A percentile compares a stretch with the other conserved stretches of the same genome.
phyloP scores from a whole-genome alignment of 768 basidiomycete genomes.

The Lactarius tabidus region DNA sequence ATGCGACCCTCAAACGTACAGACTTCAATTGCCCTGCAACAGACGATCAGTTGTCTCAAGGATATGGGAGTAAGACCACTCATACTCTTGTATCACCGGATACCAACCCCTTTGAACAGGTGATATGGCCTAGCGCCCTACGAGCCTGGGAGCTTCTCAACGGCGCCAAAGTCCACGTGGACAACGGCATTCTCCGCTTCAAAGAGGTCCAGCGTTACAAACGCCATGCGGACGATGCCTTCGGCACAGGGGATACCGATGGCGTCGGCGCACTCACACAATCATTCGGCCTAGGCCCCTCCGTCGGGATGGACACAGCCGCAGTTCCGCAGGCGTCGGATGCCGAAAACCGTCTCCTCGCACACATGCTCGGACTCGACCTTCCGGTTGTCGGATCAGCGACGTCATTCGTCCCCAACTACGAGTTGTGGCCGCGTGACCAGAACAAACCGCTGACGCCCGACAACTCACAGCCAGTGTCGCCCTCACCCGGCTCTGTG shows the following conservation, averaged over 20 bases:
- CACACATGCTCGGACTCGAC: conserved; percentile 26
- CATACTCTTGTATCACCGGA: conserved; percentile 44
- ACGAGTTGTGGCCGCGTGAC: conserved; percentile 26
- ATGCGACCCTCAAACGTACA: conserved; percentile 68
- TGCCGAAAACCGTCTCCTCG: conserved; percentile 21
- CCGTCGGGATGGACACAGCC: neutral
- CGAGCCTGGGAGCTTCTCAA: conserved; percentile 25
- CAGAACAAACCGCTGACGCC: conserved; percentile 12
- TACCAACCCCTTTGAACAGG: conserved; percentile 58
- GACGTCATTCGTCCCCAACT: conserved; percentile 16
- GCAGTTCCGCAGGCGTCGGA: conserved; percentile 1
- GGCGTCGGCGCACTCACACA: neutral
- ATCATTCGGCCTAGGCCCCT: neutral
- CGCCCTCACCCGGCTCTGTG: conserved; percentile 21
- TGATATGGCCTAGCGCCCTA: conserved; percentile 33
- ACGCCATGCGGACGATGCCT: conserved; percentile 25
- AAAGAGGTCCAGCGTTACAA: conserved; percentile 14
- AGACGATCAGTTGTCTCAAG: conserved; percentile 58
- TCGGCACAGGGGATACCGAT: conserved; percentile 8
- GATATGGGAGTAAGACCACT: conserved; percentile 61
- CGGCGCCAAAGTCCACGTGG: conserved; percentile 25
- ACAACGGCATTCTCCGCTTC: conserved; percentile 17
- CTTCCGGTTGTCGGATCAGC: conserved; percentile 17
- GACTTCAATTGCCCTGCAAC: conserved; percentile 60
- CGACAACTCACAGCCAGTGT: conserved; percentile 10